Conservation (phyloP, 2,329 filamentous ascomycete genomes). For the Fusarium compactum region DNA sequence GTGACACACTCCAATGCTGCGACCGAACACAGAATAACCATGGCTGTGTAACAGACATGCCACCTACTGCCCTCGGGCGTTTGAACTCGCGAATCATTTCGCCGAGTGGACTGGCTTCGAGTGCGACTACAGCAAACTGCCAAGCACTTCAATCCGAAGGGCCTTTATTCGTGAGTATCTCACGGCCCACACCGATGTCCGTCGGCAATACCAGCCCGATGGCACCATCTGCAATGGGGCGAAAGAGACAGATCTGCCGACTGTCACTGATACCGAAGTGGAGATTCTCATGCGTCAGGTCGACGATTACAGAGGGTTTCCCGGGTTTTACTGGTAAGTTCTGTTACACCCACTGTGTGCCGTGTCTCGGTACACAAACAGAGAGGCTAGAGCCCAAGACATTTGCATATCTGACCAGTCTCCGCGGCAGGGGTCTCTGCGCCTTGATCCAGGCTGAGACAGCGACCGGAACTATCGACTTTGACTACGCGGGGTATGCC, state of each 20-base stretch:
- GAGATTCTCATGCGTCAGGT: constrained; percentile 35
- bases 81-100: constrained; percentile 43
- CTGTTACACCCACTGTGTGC: too few species aligned
- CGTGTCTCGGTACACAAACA: background rate
- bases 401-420: constrained; percentile 25
- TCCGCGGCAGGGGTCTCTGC: constrained; percentile 38
- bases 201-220: too few species aligned
- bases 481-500: constrained; percentile 43
- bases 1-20: constrained; percentile 6
- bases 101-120: constrained; percentile 42
- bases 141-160: constrained; percentile 25
- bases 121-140: constrained; percentile 29
- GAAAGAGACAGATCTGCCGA: constrained; percentile 4
- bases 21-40: background rate
- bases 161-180: constrained; percentile 38
- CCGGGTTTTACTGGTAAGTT: constrained; percentile 44
- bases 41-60: constrained; percentile 31
- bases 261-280: constrained; percentile 26
- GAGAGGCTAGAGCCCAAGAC: too few species aligned
- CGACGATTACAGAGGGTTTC: constrained; percentile 38
- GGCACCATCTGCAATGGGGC: background rate
- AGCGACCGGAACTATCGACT: constrained; percentile 41
- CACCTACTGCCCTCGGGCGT: constrained; percentile 40
- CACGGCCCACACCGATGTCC: constrained; percentile 13
- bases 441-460: constrained; percentile 44